phyloP scores from a whole-genome alignment of 2,329 filamentous ascomycete genomes.

The Apiospora rasikravindrae region DNA sequence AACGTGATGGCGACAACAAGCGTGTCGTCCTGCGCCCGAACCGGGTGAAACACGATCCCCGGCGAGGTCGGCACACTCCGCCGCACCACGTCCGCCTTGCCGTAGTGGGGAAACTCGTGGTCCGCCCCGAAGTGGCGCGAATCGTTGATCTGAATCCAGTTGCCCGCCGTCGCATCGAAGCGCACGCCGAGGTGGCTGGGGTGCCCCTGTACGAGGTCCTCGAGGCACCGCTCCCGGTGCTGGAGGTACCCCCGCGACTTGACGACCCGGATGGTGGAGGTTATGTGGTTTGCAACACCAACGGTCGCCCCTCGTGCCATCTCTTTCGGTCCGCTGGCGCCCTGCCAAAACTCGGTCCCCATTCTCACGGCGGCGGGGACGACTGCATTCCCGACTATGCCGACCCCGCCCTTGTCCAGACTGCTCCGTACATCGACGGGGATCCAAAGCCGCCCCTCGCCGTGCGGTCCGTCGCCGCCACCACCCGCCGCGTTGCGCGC shows the following conservation, averaged over 20 bases:
- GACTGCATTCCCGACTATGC: background rate
- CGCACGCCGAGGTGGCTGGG: background rate
- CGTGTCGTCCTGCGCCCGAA: background rate
- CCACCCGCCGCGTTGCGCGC: background rate
- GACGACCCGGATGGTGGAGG: background rate
- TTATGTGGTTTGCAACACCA: accelerated
- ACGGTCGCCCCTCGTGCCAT: too few relatives aligned
- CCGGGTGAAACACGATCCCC: background rate
- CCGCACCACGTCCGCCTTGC: background rate
- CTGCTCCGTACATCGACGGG: background rate
- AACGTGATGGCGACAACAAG: background rate
- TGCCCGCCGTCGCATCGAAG: background rate
- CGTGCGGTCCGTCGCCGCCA: too few relatives aligned
- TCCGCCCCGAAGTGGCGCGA: background rate
- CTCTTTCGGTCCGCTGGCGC: background rate
- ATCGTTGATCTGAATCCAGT: background rate
- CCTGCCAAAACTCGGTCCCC: too few relatives aligned
- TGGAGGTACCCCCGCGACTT: background rate
- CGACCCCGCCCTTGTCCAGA: background rate
- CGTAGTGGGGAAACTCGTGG: background rate
- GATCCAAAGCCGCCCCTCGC: background rate
- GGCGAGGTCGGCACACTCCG: background rate
- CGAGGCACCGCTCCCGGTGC: accelerated
- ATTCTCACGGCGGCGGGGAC: background rate
- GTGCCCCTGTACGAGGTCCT: background rate